Percentiles rank a stretch among this genome's conserved stretches.
phyloP scores from a whole-genome alignment of 2,329 filamentous ascomycete species.

The Pestalotiopsis sp. region DNA sequence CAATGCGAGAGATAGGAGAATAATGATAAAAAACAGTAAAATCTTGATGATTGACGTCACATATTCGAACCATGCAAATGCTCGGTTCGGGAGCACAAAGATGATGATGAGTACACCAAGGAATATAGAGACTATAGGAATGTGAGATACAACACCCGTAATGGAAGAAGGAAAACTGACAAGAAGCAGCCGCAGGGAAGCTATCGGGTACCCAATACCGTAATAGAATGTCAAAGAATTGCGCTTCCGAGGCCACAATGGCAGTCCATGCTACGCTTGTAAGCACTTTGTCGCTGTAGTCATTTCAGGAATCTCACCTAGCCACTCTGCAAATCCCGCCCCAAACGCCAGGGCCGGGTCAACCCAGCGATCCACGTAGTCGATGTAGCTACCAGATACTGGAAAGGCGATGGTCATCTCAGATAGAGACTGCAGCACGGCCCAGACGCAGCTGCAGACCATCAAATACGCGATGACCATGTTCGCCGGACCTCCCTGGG shows the following conservation, averaged over 20 bases:
- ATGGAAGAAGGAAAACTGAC: too few relatives aligned
- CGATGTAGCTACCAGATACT: slow-evolving; percentile 37
- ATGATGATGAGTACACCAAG: slow-evolving; percentile 19
- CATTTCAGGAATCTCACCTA: neutral
- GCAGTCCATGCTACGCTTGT: neutral
- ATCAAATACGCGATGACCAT: slow-evolving; percentile 35
- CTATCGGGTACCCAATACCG: neutral
- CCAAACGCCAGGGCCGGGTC: slow-evolving; percentile 40
- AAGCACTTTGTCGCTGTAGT: neutral
- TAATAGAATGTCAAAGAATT: neutral
- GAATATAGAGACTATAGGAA: too few relatives aligned
- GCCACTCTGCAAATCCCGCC: slow-evolving; percentile 35
- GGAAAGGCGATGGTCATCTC: slow-evolving; percentile 41
- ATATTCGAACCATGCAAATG: slow-evolving; percentile 40
- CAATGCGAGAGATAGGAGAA: slow-evolving; percentile 37
- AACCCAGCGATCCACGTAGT: slow-evolving; percentile 39
- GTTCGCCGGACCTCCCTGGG: slow-evolving; percentile 31
- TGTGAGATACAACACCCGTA: too few relatives aligned
- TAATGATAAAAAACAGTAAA: slow-evolving; percentile 36
- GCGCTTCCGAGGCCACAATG: neutral
- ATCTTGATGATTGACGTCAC: slow-evolving; percentile 38
- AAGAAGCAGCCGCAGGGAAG: neutral
- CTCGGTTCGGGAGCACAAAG: slow-evolving; percentile 20
- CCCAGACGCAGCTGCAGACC: slow-evolving; percentile 22
- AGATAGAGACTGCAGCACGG: slow-evolving; percentile 22